Evolutionary conservation across 345 rosid species (phyloP), one percentile per base, ranked within the genome.

Genomic region (Rhizophora mangle): DNA sequence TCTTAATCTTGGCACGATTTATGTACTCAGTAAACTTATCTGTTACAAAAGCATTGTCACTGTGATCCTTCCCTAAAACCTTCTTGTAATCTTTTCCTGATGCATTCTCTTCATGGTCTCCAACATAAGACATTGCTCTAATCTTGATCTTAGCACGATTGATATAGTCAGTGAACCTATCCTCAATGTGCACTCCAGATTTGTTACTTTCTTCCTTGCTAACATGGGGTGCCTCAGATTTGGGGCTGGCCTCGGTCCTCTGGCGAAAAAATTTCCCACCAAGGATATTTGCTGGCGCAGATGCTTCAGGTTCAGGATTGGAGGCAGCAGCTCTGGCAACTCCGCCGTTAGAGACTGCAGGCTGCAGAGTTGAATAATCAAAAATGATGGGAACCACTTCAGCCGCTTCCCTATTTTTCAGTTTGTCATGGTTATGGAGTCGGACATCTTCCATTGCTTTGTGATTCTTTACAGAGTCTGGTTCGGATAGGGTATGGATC

Each of bases 1-100:
- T 43, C 76, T 31, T 82, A 30, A 26, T 32, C 82, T 39, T 82
- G 1, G 74, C 64, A 11, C 71, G 69, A 13, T 49, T n/a, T 56
- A 79, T 78, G 54, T 60, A 85, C n/a, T 74, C 72, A 1, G 70
- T 20, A 11, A 77, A 76, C 63, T 53, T 71, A 62, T 78, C 81
- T 51, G 67, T 63, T 11, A 20, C 30, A 16, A 63, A 18, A 26
- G 70, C 73, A 53, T 58, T 65, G 13, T 37, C 62, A 11, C 47
- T 3, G 47, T 11, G 47, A 39, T 39, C 15, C 3, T 39, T 39
- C 47, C 47, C 47, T 39, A 39, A 39, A 9, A 3, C 47, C 47
- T 39, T 39, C 16, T 11, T 39, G 0, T 39, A 4, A 43, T 9
- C 22, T 5, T 55, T 55, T 26, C 32, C 74, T 37, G 68, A 24